phyloP scores from a whole-genome alignment of 2,329 filamentous ascomycete species.

The Amauroascus verrucosus region DNA sequence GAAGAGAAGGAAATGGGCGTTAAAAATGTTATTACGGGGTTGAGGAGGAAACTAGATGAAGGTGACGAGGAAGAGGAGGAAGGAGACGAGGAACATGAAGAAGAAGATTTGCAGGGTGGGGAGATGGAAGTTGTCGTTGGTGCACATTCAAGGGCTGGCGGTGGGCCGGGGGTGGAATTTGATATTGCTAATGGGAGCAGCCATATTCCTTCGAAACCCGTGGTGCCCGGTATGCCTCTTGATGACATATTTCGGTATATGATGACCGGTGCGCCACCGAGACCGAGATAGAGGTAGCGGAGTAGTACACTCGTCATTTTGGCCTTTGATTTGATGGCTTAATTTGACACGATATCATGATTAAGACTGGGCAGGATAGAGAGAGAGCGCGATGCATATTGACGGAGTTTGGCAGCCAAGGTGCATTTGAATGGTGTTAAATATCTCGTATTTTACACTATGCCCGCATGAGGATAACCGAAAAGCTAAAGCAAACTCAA shows the following conservation, averaged over 20 bases:
- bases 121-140: constrained; percentile 34
- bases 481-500: neutral
- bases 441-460: neutral
- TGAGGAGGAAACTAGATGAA: constrained; percentile 50
- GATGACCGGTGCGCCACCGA: constrained; percentile 36
- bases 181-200: constrained; percentile 25
- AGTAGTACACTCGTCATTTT: too few species aligned
- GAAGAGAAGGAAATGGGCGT: constrained; percentile 58
- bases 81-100: constrained; percentile 45
- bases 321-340: neutral
- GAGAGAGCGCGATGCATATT: neutral
- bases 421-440: neutral
- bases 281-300: neutral
- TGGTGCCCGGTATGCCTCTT: constrained; percentile 31
- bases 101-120: constrained; percentile 31
- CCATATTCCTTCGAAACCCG: constrained; percentile 20
- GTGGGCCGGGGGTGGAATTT: constrained; percentile 25
- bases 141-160: constrained; percentile 26
- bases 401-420: neutral
- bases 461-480: neutral
- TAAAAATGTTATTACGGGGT: constrained; percentile 61
- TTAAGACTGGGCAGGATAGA: neutral
- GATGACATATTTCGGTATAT: constrained; percentile 43
- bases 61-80: constrained; percentile 41
- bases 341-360: neutral